A percentile compares a stretch with the other conserved stretches of the same genome.
Conservation (phyloP, 257 asterid genomes). For the Gentiana straminea region DNA sequence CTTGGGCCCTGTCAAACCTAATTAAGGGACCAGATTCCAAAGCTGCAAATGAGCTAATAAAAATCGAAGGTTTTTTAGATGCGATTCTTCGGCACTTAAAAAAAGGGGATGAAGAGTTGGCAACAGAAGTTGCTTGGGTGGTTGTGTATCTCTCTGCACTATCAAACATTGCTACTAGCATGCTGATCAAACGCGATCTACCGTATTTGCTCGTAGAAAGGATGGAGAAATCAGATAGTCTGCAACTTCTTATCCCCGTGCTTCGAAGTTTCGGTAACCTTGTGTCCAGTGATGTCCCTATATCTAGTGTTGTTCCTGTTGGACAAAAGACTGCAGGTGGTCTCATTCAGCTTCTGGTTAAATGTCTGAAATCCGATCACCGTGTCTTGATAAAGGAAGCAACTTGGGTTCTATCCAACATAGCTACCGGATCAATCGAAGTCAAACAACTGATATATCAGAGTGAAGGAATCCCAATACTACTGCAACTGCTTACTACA, state of each 20-base stretch:
- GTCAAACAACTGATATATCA: slow-evolving; percentile 61
- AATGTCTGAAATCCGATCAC: slow-evolving; percentile 75
- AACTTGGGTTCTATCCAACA: slow-evolving; percentile 87
- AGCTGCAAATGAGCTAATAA: slow-evolving; percentile 81
- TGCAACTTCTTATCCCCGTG: slow-evolving; percentile 92
- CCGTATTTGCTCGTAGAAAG: slow-evolving; percentile 64
- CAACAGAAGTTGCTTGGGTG: slow-evolving; percentile 97
- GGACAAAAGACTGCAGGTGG: slow-evolving; percentile 71
- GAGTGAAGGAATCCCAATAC: slow-evolving; percentile 60
- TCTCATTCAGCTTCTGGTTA: slow-evolving; percentile 53
- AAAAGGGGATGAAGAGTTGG: slow-evolving; percentile 89
- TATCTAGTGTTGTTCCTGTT: slow-evolving; percentile 43
- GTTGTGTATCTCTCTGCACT: slow-evolving; percentile 92
- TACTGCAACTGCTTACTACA: slow-evolving; percentile 50
- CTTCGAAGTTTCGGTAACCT: slow-evolving; percentile 92
- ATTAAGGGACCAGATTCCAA: slow-evolving; percentile 85
- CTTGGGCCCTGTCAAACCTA: slow-evolving; percentile 96
- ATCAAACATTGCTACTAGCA: slow-evolving; percentile 67
- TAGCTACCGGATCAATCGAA: slow-evolving; percentile 84
- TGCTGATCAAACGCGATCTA: slow-evolving; percentile 59
- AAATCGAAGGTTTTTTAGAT: slow-evolving; percentile 66
- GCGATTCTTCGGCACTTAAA: slow-evolving; percentile 70
- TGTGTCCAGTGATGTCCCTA: slow-evolving; percentile 68
- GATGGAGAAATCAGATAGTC: slow-evolving; percentile 58
- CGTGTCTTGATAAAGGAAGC: slow-evolving; percentile 92